A percentile compares a stretch with the other conserved stretches of the same genome.
These are phyloP conservation scores for Ceratocystis eucalypticola DNA, from an alignment of 2,329 filamentous ascomycete species.

Conservation along the genomic window DNA sequence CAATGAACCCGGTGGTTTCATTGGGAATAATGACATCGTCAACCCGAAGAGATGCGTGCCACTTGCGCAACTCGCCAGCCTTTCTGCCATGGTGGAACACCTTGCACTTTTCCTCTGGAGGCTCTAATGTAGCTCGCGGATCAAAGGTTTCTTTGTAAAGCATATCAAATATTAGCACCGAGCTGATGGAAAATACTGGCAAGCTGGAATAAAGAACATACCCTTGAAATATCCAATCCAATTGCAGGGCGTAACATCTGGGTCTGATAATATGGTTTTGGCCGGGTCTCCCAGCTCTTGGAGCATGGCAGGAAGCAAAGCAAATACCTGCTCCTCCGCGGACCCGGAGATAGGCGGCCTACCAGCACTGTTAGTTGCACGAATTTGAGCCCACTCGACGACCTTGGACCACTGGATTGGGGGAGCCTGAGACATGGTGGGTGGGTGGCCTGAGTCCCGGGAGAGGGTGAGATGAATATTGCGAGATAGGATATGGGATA, in stretches of 20 bases:
- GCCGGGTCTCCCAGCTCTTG: neutral
- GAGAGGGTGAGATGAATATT: neutral
- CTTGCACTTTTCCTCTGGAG: neutral
- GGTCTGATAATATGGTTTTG: neutral
- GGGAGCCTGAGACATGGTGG: neutral
- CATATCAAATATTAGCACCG: neutral
- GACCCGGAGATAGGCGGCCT: neutral
- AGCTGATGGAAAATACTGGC: neutral
- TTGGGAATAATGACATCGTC: slow-evolving; percentile 21
- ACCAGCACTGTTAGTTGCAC: neutral
- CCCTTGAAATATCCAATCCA: slow-evolving; percentile 12
- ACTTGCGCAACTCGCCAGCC: slow-evolving; percentile 2
- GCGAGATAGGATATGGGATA: neutral
- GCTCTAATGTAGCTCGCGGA: neutral
- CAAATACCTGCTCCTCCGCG: slow-evolving; percentile 3
- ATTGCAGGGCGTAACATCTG: neutral
- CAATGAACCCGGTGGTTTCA: slow-evolving; percentile 27
- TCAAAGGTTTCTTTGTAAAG: neutral
- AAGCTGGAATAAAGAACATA: neutral
- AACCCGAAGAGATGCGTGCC: neutral
- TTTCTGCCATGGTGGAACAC: slow-evolving; percentile 1
- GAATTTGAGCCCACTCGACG: slow-evolving; percentile 11
- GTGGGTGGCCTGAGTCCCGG: neutral
- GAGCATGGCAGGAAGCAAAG: slow-evolving; percentile 4
- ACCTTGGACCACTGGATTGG: slow-evolving; percentile 9